phyloP scores from a whole-genome alignment of 2,329 filamentous ascomycete species.

The Blastomyces percursus region DNA sequence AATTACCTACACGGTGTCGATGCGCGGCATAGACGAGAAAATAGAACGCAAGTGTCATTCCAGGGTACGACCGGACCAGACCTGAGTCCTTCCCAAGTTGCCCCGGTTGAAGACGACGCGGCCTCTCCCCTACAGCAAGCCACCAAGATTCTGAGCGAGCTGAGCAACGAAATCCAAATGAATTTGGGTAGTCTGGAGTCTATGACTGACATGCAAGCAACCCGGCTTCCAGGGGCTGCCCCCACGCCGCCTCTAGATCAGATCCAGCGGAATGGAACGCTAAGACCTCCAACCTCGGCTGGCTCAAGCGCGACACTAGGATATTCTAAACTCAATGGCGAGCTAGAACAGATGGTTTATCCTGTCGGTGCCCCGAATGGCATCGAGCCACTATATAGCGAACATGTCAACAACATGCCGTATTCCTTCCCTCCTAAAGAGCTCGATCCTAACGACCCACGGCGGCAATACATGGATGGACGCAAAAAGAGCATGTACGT shows the following conservation, averaged over 20 bases:
- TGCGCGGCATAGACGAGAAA: slow-evolving; percentile 52
- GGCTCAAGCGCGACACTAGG: slow-evolving; percentile 43
- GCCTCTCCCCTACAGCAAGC: slow-evolving; percentile 59
- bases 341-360: slow-evolving; percentile 67
- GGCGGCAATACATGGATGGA: slow-evolving; percentile 38
- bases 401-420: slow-evolving; percentile 89
- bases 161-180: slow-evolving; percentile 54
- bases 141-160: slow-evolving; percentile 53
- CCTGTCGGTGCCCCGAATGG: slow-evolving; percentile 83
- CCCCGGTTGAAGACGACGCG: slow-evolving; percentile 48
- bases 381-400: slow-evolving; percentile 88
- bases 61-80: slow-evolving; percentile 31
- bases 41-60: slow-evolving; percentile 35
- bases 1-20: slow-evolving; percentile 55
- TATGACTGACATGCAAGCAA: slow-evolving; percentile 47
- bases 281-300: slow-evolving; percentile 34
- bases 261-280: slow-evolving; percentile 34
- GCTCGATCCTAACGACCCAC: slow-evolving; percentile 39
- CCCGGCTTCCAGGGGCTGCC: slow-evolving; percentile 44
- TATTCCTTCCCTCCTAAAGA: slow-evolving; percentile 65
- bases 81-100: slow-evolving; percentile 37
- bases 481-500: slow-evolving; percentile 52
- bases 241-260: slow-evolving; percentile 48
- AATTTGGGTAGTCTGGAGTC: slow-evolving; percentile 55
- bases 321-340: slow-evolving; percentile 41